Conservation (phyloP, 139 green algal species). For the Picochlorum sp. region DNA sequence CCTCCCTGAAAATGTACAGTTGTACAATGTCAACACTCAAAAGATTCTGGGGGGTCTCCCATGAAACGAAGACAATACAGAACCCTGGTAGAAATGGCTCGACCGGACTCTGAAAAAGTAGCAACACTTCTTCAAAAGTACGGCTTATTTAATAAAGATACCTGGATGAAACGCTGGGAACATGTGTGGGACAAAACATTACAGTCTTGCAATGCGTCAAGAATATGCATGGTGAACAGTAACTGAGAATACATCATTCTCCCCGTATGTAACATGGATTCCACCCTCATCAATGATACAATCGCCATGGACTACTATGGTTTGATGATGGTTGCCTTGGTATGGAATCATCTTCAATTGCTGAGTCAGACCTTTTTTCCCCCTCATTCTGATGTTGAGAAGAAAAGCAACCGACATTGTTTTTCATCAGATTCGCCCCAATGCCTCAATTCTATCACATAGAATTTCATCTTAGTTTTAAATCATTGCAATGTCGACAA, state of each 20-base stretch:
- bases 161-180: conserved; percentile 9
- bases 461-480: not conserved
- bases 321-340: no score
- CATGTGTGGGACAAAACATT: conserved; percentile 2
- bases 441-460: not conserved
- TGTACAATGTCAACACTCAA: conserved; percentile 10
- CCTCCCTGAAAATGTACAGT: not conserved
- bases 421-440: not conserved
- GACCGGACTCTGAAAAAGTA: not conserved
- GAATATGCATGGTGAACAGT: conserved; percentile 1
- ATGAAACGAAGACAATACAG: conserved; percentile 5
- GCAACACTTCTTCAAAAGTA: conserved; percentile 1
- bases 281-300: no score
- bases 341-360: no score
- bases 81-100: conserved; percentile 2
- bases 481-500: not conserved
- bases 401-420: no score
- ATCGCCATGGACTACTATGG: no score
- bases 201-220: not conserved
- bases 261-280: no score
- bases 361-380: no score
- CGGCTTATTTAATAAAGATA: conserved; percentile 1
- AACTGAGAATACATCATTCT: not conserved
- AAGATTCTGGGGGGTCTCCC: conserved; percentile 2
- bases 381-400: no score